Conservation (phyloP, 1,139 yeast species). For the Arxiozyma telluris region DNA sequence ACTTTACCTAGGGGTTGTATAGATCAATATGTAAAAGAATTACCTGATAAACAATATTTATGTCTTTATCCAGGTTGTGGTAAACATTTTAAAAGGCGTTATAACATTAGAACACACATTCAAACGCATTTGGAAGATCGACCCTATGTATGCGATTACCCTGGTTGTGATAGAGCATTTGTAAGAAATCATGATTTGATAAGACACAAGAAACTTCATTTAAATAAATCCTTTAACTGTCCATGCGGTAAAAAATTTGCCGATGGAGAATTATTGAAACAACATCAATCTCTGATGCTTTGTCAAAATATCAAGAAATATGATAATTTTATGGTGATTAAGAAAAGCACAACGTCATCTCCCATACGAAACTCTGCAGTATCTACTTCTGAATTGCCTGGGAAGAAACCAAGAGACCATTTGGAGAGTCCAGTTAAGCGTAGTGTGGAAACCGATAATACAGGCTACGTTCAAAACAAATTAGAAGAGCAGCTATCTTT, state of each 20-base stretch:
- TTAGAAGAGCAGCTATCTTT: slow-evolving; percentile 2
- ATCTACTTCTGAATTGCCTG: slow-evolving; percentile 23
- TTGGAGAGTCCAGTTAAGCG: background rate
- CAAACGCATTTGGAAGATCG: slow-evolving; percentile 94
- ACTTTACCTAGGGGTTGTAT: slow-evolving; percentile 84
- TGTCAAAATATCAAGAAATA: slow-evolving; percentile 49
- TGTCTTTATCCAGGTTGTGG: slow-evolving; percentile 77
- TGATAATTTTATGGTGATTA: background rate
- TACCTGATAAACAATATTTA: slow-evolving; percentile 46
- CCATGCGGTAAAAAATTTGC: slow-evolving; percentile 90
- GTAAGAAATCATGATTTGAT: slow-evolving; percentile 86
- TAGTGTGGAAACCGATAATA: background rate
- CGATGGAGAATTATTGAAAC: slow-evolving; percentile 75
- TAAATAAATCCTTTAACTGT: slow-evolving; percentile 64
- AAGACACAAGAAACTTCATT: slow-evolving; percentile 83
- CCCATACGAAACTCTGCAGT: slow-evolving; percentile 18
- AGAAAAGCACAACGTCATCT: slow-evolving; percentile 33
- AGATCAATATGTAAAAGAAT: slow-evolving; percentile 67
- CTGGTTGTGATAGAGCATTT: slow-evolving; percentile 59
- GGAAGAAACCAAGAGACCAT: slow-evolving; percentile 9
- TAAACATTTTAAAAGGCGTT: slow-evolving; percentile 75
- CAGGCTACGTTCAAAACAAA: background rate
- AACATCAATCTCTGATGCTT: slow-evolving; percentile 71
- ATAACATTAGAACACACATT: slow-evolving; percentile 88
- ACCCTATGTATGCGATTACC: slow-evolving; percentile 62